These are phyloP conservation scores for Chlamydomonas sphaeroides DNA, from an alignment of 139 green algal genomes.

Conservation along the genomic window DNA sequence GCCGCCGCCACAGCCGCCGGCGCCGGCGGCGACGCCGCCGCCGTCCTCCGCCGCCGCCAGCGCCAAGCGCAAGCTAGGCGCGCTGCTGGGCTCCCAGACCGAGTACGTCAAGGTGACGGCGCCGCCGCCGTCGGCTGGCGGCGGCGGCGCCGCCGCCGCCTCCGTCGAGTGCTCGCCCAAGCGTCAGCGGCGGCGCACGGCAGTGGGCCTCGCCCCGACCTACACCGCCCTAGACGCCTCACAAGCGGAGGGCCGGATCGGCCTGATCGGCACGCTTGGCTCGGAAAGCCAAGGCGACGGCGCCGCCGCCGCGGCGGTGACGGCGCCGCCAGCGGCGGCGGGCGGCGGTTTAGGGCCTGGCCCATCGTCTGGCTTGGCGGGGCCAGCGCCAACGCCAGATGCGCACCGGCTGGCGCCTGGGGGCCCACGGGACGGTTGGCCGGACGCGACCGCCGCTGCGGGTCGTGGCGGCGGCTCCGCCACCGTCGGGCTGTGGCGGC, in stretches of 20 bases:
- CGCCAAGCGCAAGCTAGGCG: too few species aligned
- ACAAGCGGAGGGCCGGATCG: background rate
- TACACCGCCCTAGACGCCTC: conserved; percentile 20
- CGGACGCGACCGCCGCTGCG: too few species aligned
- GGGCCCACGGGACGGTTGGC: too few species aligned
- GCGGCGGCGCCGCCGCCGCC: background rate
- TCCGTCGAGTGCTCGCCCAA: background rate
- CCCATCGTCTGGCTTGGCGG: too few species aligned
- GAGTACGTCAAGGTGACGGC: conserved; percentile 3
- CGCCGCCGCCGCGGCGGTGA: background rate
- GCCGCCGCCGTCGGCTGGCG: background rate
- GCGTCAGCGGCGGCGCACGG: background rate
- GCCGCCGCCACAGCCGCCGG: background rate
- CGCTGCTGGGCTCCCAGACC: background rate
- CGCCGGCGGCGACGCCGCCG: background rate
- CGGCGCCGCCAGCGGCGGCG: too few species aligned
- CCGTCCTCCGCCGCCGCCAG: too few species aligned
- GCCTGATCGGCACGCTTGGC: background rate
- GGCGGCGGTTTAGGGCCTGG: too few species aligned
- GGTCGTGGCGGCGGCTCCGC: too few species aligned
- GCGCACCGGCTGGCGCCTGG: too few species aligned
- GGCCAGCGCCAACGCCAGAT: too few species aligned
- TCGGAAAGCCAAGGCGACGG: conserved; percentile 14
- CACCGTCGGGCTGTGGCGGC: too few species aligned
- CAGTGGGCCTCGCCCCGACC: background rate